phyloP scores from a whole-genome alignment of 805 yeast species.

The Candida tibetensis region DNA sequence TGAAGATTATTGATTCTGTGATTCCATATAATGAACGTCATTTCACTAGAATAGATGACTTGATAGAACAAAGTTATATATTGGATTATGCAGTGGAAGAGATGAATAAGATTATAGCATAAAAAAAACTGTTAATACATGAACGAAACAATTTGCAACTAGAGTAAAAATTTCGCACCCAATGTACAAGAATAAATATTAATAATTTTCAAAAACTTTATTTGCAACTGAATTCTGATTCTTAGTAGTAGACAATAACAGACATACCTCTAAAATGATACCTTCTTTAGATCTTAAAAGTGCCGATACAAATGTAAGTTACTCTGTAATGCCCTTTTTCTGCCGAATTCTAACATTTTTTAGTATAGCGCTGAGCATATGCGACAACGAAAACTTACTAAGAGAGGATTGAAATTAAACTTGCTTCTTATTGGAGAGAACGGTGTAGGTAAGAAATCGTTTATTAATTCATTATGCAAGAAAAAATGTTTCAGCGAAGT shows the following conservation, averaged over 20 bases:
- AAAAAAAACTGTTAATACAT: too few species aligned
- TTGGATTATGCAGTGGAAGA: constrained; percentile 81
- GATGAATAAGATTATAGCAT: constrained; percentile 45
- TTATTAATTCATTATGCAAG: constrained; percentile 68
- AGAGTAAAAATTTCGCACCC: too few species aligned
- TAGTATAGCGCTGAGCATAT: constrained; percentile 20
- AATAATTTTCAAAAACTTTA: too few species aligned
- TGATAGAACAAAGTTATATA: constrained; percentile 81
- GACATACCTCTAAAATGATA: too few species aligned
- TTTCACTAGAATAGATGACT: constrained; percentile 66
- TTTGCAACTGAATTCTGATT: too few species aligned
- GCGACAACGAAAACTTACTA: constrained; percentile 18
- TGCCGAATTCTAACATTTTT: too few species aligned
- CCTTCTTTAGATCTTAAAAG: too few species aligned
- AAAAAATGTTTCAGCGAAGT: constrained; percentile 3
- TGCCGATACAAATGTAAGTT: too few species aligned
- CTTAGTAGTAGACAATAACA: too few species aligned
- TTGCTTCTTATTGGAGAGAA: constrained; percentile 37
- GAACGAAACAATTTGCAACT: too few species aligned
- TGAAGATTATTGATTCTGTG: constrained; percentile 67
- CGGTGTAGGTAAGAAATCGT: constrained; percentile 66
- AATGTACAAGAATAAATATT: too few species aligned
- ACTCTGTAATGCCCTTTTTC: too few species aligned
- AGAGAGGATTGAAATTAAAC: constrained; percentile 23
- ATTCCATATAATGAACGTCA: constrained; percentile 90